phyloP scores from a whole-genome alignment of 179 eudicot species.

The Beta lomatogona region DNA sequence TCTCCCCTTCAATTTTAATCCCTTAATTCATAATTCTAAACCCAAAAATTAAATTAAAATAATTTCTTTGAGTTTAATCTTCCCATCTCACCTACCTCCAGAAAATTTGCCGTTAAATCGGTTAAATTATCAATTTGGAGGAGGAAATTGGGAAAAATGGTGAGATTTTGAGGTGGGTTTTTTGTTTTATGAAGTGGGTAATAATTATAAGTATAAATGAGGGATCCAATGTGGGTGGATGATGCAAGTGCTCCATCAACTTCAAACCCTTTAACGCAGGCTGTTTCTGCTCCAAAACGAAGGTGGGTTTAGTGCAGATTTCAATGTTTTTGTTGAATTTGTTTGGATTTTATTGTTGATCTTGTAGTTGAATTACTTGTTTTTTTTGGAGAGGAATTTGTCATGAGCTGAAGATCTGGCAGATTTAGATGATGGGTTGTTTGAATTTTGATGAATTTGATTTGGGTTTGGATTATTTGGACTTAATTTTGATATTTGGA shows the following conservation, averaged over 20 bases:
- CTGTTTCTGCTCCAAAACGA: neutral
- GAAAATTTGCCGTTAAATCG: neutral
- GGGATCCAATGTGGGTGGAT: conserved; percentile 54
- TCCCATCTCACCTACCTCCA: conserved; percentile 9
- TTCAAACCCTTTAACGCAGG: conserved; percentile 31
- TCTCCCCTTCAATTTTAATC: neutral
- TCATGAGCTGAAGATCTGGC: conserved; percentile 35
- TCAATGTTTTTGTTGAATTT: neutral
- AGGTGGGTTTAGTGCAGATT: neutral
- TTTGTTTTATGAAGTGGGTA: neutral
- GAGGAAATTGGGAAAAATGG: conserved; percentile 16
- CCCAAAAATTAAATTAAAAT: neutral
- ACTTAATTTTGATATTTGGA: neutral
- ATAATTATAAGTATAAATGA: conserved; percentile 21
- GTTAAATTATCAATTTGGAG: neutral
- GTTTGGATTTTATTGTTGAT: neutral
- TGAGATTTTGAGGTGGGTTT: conserved; percentile 30
- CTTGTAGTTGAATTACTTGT: neutral
- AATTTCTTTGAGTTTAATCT: neutral
- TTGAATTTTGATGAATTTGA: conserved; percentile 9
- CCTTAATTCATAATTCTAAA: neutral
- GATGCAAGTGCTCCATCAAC: conserved; percentile 43
- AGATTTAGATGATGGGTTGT: neutral
- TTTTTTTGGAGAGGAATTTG: neutral
- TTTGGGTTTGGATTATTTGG: conserved; percentile 1